Conservation (phyloP, 2,329 filamentous ascomycete species). For the Pseudofabraea citricarpa region DNA sequence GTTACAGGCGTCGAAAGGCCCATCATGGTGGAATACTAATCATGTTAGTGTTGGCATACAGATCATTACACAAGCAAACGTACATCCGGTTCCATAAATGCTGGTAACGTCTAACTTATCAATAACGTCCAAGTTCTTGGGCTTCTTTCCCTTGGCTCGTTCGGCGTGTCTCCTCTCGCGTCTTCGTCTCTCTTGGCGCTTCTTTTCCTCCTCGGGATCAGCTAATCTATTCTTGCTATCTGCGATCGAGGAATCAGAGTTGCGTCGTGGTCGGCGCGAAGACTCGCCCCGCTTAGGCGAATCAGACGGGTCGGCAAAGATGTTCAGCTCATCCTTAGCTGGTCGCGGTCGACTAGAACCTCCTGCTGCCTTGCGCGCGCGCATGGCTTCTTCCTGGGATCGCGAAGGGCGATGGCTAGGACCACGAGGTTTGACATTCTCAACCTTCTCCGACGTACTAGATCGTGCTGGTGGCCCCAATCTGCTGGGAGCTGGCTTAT, state of each 20-base stretch:
- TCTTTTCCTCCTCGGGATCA: slow-evolving; percentile 52
- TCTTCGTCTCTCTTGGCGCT: slow-evolving; percentile 49
- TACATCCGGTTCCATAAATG: slow-evolving; percentile 88
- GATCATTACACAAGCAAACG: slow-evolving; percentile 33
- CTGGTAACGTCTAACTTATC: slow-evolving; percentile 95
- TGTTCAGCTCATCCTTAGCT: slow-evolving; percentile 21
- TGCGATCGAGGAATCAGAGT: slow-evolving; percentile 73
- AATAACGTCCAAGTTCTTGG: slow-evolving; percentile 69
- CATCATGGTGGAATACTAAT: slow-evolving; percentile 95
- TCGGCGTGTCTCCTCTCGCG: slow-evolving; percentile 39
- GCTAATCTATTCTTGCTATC: slow-evolving; percentile 53
- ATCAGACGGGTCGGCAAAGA: slow-evolving; percentile 31
- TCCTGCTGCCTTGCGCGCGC: slow-evolving; percentile 41
- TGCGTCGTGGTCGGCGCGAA: slow-evolving; percentile 56
- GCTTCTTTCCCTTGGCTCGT: slow-evolving; percentile 32
- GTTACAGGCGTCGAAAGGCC: slow-evolving; percentile 94
- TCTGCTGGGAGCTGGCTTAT: slow-evolving; percentile 40
- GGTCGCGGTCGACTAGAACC: slow-evolving; percentile 25
- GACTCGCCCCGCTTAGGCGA: slow-evolving; percentile 33
- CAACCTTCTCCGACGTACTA: slow-evolving; percentile 36
- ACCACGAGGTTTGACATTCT: slow-evolving; percentile 41
- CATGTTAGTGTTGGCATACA: neutral
- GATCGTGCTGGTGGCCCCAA: slow-evolving; percentile 25
- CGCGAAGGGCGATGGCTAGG: slow-evolving; percentile 53
- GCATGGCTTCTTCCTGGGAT: slow-evolving; percentile 62